Conservation (phyloP, 345 rosid species). For the Pugionium dolabratum region DNA sequence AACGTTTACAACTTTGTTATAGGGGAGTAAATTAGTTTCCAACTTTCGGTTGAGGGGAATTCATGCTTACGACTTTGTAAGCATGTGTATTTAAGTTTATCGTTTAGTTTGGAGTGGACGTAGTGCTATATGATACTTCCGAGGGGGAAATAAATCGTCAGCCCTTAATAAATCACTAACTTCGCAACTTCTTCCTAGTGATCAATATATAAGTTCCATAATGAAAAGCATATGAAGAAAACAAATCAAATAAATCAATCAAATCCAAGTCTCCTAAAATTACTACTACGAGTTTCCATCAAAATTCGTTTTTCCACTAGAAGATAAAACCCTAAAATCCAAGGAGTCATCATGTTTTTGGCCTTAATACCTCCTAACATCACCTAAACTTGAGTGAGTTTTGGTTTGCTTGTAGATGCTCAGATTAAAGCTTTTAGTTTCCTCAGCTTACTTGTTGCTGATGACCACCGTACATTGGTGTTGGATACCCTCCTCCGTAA, state of each 20-base stretch:
- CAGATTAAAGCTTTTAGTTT: constrained; percentile 5
- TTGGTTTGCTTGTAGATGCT: constrained; percentile 28
- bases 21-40: too few species aligned
- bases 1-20: too few species aligned
- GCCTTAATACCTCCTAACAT: constrained; percentile 22
- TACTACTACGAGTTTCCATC: constrained; percentile 18
- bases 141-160: too few species aligned
- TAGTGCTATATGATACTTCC: too few species aligned
- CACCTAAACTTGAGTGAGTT: constrained; percentile 34
- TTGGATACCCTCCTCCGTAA: constrained; percentile 76
- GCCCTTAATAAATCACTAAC: too few species aligned
- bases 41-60: too few species aligned
- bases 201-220: constrained; percentile 3
- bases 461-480: constrained; percentile 69
- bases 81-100: too few species aligned
- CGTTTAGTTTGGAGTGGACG: too few species aligned
- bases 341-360: constrained; percentile 20
- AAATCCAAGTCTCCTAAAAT: constrained; percentile 32
- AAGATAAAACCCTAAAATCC: constrained; percentile 26
- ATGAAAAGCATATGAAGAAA: constrained; percentile 26
- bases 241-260: constrained; percentile 32
- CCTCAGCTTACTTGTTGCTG: constrained; percentile 95
- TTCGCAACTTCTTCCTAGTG: neutral
- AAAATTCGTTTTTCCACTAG: constrained; percentile 29
- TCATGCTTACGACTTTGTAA: too few species aligned